Evolutionary conservation across 2,329 filamentous ascomycete genomes (phyloP), one percentile per base, ranked within the genome.

Genomic region (Colletotrichum falcatum): DNA sequence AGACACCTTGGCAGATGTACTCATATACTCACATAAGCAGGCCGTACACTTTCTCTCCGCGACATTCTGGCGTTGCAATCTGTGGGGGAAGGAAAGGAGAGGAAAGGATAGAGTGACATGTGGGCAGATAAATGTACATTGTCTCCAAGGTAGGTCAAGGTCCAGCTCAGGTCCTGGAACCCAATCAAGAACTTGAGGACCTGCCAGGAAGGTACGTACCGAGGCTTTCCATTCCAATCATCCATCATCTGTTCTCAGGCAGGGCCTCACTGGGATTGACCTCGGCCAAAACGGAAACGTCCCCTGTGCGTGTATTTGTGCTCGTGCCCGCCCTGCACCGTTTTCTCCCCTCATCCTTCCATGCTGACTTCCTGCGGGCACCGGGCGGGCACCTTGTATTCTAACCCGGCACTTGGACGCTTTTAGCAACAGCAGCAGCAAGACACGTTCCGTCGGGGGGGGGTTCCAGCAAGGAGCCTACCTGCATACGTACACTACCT

Each of bases 111-210:
- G 23, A 51, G 58, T 46, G 56, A 66, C 66, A 66, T 61, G 48
- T 66, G 66, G 66, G 66, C 66, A 66, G 63, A 33, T 33, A 33
- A 33, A 20, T n/a, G n/a, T n/a, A n/a, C n/a, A n/a, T n/a, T n/a
- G n/a, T n/a, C n/a, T n/a, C n/a, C n/a, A n/a, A n/a, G n/a, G n/a
- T n/a, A n/a, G n/a, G n/a, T n/a, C n/a, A 61, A 44, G 26, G 3
- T 9, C 18, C 62, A 46, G 58, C 51, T 62, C 28, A 54, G 51
- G 67, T 49, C 48, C 7, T 11, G 1, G 16, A 26, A 20, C 28
- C 18, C 53, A 59, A 46, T 66, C 44, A 26, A 30, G 30, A 33
- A 33, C 26, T 11, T 37, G 37, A 39, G 11, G 11, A 18, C 37
- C 4, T 37, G 35, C 35, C 35, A 37, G 35, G 30, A 33, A 4